phyloP scores from a whole-genome alignment of 352 stramenopile species.

The Phytophthora citricola region DNA sequence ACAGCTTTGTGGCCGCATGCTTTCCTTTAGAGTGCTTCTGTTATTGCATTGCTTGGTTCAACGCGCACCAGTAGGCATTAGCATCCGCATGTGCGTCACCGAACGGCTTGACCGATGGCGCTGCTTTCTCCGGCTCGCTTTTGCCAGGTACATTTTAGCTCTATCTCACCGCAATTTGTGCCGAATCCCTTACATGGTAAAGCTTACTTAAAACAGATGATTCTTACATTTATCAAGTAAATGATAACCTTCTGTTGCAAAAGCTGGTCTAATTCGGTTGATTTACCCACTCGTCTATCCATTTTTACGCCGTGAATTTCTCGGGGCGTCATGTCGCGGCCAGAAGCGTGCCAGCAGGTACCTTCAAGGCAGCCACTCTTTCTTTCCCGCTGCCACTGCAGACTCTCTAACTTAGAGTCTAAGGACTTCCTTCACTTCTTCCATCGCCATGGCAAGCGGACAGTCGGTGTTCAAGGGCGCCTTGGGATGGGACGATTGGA shows the following conservation, averaged over 20 bases:
- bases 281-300: no score
- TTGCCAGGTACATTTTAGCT: no score
- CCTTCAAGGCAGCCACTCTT: conserved; percentile 13
- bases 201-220: no score
- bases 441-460: conserved; percentile 35
- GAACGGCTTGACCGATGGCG: no score
- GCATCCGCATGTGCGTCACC: not conserved
- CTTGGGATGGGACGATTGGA: conserved; percentile 81
- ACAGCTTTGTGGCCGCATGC: not conserved
- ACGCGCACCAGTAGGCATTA: not conserved
- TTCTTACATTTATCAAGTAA: no score
- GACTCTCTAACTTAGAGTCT: not conserved
- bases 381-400: conserved; percentile 4
- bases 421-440: conserved; percentile 2
- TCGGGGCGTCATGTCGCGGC: conserved; percentile 20
- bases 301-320: no score
- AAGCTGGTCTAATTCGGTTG: no score
- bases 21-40: conserved; percentile 8
- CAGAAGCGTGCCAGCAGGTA: no score
- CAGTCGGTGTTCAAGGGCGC: conserved; percentile 77
- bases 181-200: no score
- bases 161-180: no score
- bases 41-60: not conserved
- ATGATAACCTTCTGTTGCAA: no score
- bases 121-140: no score